These are phyloP conservation scores for Annulohypoxylon nitens DNA, from an alignment of 495 filamentous ascomycete genomes.

Conservation along the genomic window DNA sequence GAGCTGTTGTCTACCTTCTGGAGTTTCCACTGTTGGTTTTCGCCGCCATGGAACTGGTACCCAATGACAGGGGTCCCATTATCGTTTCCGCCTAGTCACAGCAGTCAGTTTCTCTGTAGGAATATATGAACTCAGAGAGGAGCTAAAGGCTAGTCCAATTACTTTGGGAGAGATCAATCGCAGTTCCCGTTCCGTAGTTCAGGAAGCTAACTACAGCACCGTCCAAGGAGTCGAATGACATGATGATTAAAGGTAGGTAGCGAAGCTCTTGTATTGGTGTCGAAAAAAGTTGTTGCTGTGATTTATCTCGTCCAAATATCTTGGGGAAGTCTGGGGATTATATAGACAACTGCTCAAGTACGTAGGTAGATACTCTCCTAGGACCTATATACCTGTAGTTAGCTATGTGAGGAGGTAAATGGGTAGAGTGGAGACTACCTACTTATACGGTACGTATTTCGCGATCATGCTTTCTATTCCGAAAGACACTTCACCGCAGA, in stretches of 20 bases:
- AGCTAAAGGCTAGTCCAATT: background rate
- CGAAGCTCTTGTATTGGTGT: no score
- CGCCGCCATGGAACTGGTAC: constrained; percentile 2
- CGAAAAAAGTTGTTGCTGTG: no score
- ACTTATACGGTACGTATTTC: no score
- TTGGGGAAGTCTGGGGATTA: no score
- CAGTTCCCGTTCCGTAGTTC: constrained; percentile 29
- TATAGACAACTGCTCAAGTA: no score
- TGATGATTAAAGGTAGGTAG: background rate
- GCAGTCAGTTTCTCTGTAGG: background rate
- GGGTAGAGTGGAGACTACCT: no score
- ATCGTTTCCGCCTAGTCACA: background rate
- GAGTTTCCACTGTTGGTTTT: constrained; percentile 24
- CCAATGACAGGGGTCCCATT: constrained; percentile 9
- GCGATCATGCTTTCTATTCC: no score
- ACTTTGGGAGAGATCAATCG: constrained; percentile 2
- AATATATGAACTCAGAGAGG: background rate
- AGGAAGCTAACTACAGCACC: constrained; percentile 28
- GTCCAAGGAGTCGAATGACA: constrained; percentile 26
- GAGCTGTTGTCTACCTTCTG: background rate
- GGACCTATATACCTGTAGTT: no score
- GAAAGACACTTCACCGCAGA: no score
- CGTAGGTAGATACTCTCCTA: no score
- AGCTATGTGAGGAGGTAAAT: no score
- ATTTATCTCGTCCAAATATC: no score